These are phyloP conservation scores for Isatis lusitanica DNA, from an alignment of 441 rosid species.

Conservation along the genomic window DNA sequence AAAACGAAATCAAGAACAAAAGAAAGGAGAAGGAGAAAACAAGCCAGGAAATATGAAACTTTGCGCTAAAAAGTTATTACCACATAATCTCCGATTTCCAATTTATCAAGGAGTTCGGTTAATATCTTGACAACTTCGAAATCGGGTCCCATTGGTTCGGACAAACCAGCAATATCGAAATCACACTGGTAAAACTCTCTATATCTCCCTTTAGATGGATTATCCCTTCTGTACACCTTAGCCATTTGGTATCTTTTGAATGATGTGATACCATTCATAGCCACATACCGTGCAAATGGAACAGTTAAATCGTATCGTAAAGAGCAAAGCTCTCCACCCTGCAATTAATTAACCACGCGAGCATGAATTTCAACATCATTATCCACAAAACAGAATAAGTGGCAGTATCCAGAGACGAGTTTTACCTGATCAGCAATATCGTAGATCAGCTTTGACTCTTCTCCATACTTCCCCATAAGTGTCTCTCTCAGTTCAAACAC, in stretches of 20 bases:
- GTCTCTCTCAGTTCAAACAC: constrained; percentile 97
- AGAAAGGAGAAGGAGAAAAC: neutral
- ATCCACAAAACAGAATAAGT: constrained; percentile 1
- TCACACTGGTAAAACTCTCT: constrained; percentile 97
- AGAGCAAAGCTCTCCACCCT: constrained; percentile 99
- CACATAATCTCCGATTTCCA: constrained; percentile 85
- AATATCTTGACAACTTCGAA: constrained; percentile 74
- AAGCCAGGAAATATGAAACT: neutral
- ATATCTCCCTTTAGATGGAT: constrained; percentile 92
- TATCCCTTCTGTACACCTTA: constrained; percentile 88
- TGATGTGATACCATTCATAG: constrained; percentile 84
- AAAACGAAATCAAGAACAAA: constrained; percentile 9
- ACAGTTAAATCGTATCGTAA: constrained; percentile 91
- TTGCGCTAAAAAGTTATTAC: constrained; percentile 36
- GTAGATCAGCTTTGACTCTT: constrained; percentile 89
- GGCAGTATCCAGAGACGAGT: neutral
- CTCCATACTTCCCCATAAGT: constrained; percentile 91
- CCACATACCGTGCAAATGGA: constrained; percentile 93
- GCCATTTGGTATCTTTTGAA: constrained; percentile 89
- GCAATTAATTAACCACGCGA: constrained; percentile 29
- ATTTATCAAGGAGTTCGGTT: constrained; percentile 79
- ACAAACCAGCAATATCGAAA: constrained; percentile 89
- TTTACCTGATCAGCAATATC: constrained; percentile 97
- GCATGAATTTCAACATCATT: neutral
- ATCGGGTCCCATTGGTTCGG: constrained; percentile 92